Percentiles rank a stretch among this genome's conserved stretches.
Evolutionary conservation across 768 basidiomycete species (phyloP).

Genomic region (Tricholoma flavovirens): DNA sequence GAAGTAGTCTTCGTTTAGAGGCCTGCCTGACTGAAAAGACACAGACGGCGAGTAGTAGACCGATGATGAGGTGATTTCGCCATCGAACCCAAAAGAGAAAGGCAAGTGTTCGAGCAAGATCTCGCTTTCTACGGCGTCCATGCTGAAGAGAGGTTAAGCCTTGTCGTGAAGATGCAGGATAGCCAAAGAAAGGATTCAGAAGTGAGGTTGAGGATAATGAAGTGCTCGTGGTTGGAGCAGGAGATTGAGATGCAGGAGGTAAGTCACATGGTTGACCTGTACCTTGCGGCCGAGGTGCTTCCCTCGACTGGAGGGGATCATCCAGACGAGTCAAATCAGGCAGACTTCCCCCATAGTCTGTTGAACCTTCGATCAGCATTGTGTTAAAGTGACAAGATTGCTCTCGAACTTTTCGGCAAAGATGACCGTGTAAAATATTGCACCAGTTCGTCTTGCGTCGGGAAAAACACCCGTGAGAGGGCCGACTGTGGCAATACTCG

Average conservation of each 20-base stretch:
- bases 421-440: conserved; percentile 44
- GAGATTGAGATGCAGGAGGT: conserved; percentile 14
- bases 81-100: conserved; percentile 65
- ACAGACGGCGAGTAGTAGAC: conserved; percentile 27
- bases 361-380: conserved; percentile 5
- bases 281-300: conserved; percentile 10
- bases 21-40: conserved; percentile 23
- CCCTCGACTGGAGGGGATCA: conserved; percentile 39
- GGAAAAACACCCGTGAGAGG: conserved; percentile 62
- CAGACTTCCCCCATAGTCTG: conserved; percentile 67
- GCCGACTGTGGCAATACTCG: conserved; percentile 56
- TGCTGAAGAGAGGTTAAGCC: conserved; percentile 43
- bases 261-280: conserved; percentile 12
- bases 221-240: conserved; percentile 17
- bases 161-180: conserved; percentile 41
- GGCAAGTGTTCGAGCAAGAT: conserved; percentile 56
- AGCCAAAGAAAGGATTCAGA: conserved; percentile 73
- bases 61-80: conserved; percentile 37
- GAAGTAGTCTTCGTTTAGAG: conserved; percentile 15
- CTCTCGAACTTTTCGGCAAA: conserved; percentile 52
- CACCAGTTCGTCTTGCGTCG: conserved; percentile 48
- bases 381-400: conserved; percentile 6
- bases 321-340: conserved; percentile 44
- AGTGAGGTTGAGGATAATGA: conserved; percentile 47
- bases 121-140: conserved; percentile 65